Base-by-base conservation (phyloP, 2,329 filamentous ascomycete genomes). In the Penicillium thymicola region DNA sequence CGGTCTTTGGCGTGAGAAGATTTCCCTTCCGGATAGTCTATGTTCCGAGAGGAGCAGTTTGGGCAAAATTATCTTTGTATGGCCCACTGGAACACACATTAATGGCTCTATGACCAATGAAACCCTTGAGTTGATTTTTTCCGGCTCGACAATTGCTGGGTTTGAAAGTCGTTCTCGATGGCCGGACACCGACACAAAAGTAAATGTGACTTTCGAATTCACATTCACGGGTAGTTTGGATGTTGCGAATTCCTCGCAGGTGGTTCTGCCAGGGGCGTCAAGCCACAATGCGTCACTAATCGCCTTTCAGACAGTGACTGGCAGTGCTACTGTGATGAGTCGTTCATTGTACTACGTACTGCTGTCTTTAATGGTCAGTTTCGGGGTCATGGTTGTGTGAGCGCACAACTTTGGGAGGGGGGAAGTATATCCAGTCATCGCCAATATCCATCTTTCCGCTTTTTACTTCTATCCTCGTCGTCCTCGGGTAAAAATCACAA, bases 101-200 rank as follows among this genome's bases (percentile, higher is more conserved):
- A 58, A 46, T 38, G 55, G 55, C 11, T 54, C 51, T 40, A 36
- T 58, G 55, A 58, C 55, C 40, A 58, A 58, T 28, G 46, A 55
- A 14, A 55, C 51, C 9, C 51, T 57, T 7, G 36, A 43, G 34
- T 13, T 57, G 38, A 49, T 18, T 23, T 43, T 57, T 4, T 57
- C 51, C 14, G 55, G 55, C 9, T 34, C 34, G 23, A 36, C 44
- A 21, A 14, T 46, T 32, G 28, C 40, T 27, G 55, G 44, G n/a
- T 54, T 57, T 41, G 27, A 16, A 32, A 4, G 13, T 45, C 2
- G 7, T 32, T 21, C 3, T 14, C 4, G 11, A 30, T 3, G 27
- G 25, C 5, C 7, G 2, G 11, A 30, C 4, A 51, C 18, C 9
- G 25, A 55, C 13, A 54, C 40, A 5, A 37, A 54, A 25, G 51